A percentile compares a stretch with the other conserved stretches of the same genome.
Evolutionary conservation across 139 green algal genomes (phyloP).

Genomic region (Haematococcus sp.): DNA sequence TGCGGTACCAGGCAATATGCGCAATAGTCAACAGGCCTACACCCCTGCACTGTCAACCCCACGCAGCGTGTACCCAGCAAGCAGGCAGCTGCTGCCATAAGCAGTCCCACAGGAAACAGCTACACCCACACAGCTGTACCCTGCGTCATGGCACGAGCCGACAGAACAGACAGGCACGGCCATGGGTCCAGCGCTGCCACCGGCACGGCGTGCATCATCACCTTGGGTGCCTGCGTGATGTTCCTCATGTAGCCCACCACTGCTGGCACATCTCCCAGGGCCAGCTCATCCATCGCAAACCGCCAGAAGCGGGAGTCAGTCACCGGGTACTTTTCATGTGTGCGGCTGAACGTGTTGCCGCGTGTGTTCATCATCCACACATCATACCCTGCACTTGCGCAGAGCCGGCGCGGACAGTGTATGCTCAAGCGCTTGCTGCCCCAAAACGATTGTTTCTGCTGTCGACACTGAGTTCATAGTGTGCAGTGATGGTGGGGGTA

Average conservation of each 20-base stretch:
- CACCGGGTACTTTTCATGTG: slow-evolving; percentile 21
- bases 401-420: not conserved
- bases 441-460: too few species aligned
- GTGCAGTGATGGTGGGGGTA: too few species aligned
- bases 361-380: slow-evolving; percentile 66
- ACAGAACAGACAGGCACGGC: too few species aligned
- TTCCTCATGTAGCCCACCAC: slow-evolving; percentile 52
- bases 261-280: slow-evolving; percentile 66
- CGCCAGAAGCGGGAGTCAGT: slow-evolving; percentile 25
- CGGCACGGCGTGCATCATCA: not conserved
- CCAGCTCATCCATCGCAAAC: slow-evolving; percentile 42
- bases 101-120: too few species aligned
- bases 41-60: too few species aligned
- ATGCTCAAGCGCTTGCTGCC: too few species aligned
- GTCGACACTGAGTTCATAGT: too few species aligned
- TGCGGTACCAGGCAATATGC: not conserved
- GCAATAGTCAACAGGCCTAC: not conserved
- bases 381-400: slow-evolving; percentile 48
- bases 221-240: slow-evolving; percentile 26
- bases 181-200: too few species aligned
- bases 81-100: too few species aligned
- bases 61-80: too few species aligned
- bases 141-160: too few species aligned
- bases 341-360: slow-evolving; percentile 51
- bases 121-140: too few species aligned